Conservation (phyloP, 306 rosid species). For the Cicer judaicum region DNA sequence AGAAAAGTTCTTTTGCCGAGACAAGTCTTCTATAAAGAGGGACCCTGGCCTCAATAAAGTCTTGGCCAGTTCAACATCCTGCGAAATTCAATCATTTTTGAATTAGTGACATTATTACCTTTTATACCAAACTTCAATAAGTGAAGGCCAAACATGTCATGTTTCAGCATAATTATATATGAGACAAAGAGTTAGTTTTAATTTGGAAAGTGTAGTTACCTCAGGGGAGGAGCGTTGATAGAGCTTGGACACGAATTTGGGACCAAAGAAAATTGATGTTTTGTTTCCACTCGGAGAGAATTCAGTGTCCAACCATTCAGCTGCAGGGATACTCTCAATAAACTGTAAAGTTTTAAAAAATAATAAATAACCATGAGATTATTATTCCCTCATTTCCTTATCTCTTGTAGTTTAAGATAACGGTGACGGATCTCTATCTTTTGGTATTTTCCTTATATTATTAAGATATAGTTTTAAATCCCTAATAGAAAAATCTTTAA, state of each 20-base stretch:
- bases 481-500: too few relatives aligned
- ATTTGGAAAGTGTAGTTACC: conserved; percentile 45
- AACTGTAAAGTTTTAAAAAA: conserved; percentile 36
- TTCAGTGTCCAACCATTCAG: conserved; percentile 53
- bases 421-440: too few relatives aligned
- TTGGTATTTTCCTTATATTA: too few relatives aligned
- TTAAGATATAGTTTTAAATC: too few relatives aligned
- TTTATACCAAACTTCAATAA: too few relatives aligned
- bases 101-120: neutral
- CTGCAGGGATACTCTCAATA: conserved; percentile 4
- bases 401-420: neutral
- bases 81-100: conserved; percentile 11
- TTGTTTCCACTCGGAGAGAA: conserved; percentile 36
- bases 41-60: conserved; percentile 50
- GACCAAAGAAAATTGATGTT: conserved; percentile 55
- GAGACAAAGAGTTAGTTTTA: neutral
- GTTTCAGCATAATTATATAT: neutral
- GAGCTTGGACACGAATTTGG: conserved; percentile 50
- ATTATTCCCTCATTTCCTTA: neutral
- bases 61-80: conserved; percentile 64
- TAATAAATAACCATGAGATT: neutral
- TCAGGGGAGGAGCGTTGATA: conserved; percentile 60
- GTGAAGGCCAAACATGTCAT: neutral
- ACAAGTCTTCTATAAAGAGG: conserved; percentile 55
- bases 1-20: conserved; percentile 45